Base-by-base conservation (phyloP, 345 rosid species). In the Citrus trifoliata region DNA sequence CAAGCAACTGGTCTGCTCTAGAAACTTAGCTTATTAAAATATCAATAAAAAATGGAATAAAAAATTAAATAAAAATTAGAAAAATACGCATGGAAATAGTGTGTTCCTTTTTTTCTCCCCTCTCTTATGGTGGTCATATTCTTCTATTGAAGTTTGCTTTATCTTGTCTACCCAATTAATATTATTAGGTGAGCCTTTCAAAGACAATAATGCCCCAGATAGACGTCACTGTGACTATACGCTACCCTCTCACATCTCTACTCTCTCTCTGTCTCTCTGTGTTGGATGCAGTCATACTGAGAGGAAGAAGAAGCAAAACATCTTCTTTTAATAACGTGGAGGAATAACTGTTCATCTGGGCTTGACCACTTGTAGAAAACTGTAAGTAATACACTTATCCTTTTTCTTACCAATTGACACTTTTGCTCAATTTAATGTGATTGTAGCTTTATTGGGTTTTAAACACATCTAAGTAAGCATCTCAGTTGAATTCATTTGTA, bases 381-480 rank as follows among this genome's bases (percentile, higher is more conserved):
- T 30, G 79, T 73, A 13, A 71, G 61, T 30, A 30, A 51, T 32
- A 56, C 22, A 18, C 67, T 12, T 74, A 18, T 37, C 70, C 40
- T 33, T 27, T 24, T 66, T 70, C 33, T 51, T 53, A 3, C 27
- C 53, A 30, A 19, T 65, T 35, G 16, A 24, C 25, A 19, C 21
- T n/a, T 73, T 67, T 61, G 32, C 33, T 66, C 12, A n/a, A 21
- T 63, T 71, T n/a, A 18, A 40, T 32, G 24, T 64, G 28, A 62
- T 56, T 24, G 37, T 30, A n/a, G 53, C 71, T 61, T 78, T 72
- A 4, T 40, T 37, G 42, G 67, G 64, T 65, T 18, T 18, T 22
- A 76, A 77, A 42, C 76, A 37, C 66, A 70, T 76, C 24, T 14
- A 37, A 76, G 83, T 65, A 76, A 80, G 78, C 73, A 77, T 73